These are phyloP conservation scores for Sphenostylis stenocarpa DNA, from an alignment of 306 rosid genomes.

Conservation along the genomic window DNA sequence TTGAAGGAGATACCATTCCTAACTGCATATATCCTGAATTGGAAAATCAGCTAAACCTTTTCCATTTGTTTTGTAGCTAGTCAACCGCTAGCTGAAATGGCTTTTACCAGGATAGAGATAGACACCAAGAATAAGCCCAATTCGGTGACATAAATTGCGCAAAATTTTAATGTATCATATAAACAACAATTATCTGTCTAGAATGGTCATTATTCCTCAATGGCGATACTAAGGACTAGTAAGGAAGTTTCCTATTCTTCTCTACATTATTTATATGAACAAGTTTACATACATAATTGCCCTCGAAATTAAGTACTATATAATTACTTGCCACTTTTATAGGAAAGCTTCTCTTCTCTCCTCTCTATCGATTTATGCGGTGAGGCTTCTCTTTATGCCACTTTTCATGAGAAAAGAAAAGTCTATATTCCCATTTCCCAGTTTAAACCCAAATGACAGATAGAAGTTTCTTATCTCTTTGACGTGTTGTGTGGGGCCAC, in stretches of 20 bases:
- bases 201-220: constrained; percentile 7
- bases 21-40: constrained; percentile 29
- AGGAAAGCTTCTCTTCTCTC: constrained; percentile 22
- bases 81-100: constrained; percentile 38
- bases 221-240: neutral
- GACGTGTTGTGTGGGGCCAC: constrained; percentile 30
- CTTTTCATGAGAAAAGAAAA: constrained; percentile 18
- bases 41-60: constrained; percentile 18
- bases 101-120: constrained; percentile 32
- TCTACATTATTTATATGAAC: neutral
- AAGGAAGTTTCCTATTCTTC: constrained; percentile 13
- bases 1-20: constrained; percentile 65
- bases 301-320: neutral
- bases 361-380: constrained; percentile 34
- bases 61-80: constrained; percentile 32
- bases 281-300: neutral
- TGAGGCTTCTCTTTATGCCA: constrained; percentile 26
- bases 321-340: constrained; percentile 20
- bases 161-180: neutral
- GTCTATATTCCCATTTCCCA: constrained; percentile 28
- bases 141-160: neutral
- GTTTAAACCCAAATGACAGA: constrained; percentile 5
- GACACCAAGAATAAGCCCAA: constrained; percentile 16
- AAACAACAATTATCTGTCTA: neutral
- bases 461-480: neutral